phyloP scores from a whole-genome alignment of 2,329 filamentous ascomycete species.

The Cladosporium sp. region DNA sequence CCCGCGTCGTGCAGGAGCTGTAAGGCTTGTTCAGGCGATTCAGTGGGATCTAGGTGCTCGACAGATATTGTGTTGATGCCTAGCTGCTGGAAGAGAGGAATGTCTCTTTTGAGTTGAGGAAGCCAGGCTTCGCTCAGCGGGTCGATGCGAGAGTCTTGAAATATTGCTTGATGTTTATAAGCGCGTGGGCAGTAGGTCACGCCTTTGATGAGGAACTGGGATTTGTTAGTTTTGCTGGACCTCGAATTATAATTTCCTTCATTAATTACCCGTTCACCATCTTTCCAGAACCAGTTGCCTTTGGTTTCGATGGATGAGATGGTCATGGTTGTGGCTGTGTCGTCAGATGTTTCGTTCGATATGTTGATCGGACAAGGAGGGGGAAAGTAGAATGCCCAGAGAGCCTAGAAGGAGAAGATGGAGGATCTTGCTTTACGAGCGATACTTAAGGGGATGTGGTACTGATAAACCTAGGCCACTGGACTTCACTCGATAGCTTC shows the following conservation, averaged over 20 bases:
- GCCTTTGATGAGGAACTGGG: conserved; percentile 22
- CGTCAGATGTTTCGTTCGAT: not conserved
- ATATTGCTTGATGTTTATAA: not conserved
- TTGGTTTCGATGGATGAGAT: conserved; percentile 10
- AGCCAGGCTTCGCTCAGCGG: conserved; percentile 16
- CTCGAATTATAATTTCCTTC: too few relatives aligned
- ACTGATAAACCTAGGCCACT: too few relatives aligned
- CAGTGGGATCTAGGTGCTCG: conserved; percentile 11
- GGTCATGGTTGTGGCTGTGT: not conserved
- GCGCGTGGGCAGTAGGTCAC: conserved; percentile 17
- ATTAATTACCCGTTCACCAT: conserved; percentile 7
- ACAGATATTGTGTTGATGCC: conserved; percentile 20
- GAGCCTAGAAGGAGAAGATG: too few relatives aligned
- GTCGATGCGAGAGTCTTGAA: conserved; percentile 10
- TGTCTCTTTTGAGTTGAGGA: conserved; percentile 16
- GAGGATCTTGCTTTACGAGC: too few relatives aligned
- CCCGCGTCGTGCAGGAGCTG: conserved; percentile 17
- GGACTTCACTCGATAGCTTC: too few relatives aligned
- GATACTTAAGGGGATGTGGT: too few relatives aligned
- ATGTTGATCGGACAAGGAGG: not conserved
- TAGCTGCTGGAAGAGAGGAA: conserved; percentile 17
- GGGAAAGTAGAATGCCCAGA: not conserved
- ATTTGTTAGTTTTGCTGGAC: not conserved
- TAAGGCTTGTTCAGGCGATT: conserved; percentile 15
- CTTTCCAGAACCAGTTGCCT: conserved; percentile 15